These are phyloP conservation scores for Gracilaria domingensis DNA, from an alignment of 23 red algal genomes.

Conservation along the genomic window DNA sequence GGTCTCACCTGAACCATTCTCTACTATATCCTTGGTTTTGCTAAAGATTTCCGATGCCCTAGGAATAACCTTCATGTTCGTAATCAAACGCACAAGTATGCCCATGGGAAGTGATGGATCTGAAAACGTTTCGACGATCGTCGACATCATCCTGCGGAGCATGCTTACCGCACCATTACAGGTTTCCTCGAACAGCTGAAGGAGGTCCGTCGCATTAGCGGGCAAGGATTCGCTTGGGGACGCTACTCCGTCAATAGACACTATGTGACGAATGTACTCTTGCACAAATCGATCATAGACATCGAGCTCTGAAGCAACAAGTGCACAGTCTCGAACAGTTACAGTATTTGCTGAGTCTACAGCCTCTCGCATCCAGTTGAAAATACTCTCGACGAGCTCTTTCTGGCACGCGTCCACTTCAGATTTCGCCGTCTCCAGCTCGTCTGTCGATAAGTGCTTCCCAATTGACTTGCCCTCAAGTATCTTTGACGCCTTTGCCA, in stretches of 20 bases:
- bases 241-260: conserved; percentile 22
- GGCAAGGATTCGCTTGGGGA: neutral
- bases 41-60: neutral
- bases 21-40: neutral
- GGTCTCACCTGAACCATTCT: neutral
- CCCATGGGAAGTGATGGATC: conserved; percentile 37
- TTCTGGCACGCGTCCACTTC: conserved; percentile 40
- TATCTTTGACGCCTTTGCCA: conserved; percentile 42
- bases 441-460: conserved; percentile 22
- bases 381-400: conserved; percentile 46
- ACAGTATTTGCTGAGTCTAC: conserved; percentile 28
- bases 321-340: conserved; percentile 54
- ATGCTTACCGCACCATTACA: conserved; percentile 23
- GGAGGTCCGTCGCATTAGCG: neutral
- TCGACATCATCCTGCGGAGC: conserved; percentile 31
- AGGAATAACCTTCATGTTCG: conserved; percentile 43
- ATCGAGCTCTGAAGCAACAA: conserved; percentile 47
- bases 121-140: conserved; percentile 33
- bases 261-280: conserved; percentile 36
- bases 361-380: conserved; percentile 61
- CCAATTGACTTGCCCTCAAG: neutral
- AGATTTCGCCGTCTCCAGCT: conserved; percentile 9
- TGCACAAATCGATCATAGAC: conserved; percentile 48
- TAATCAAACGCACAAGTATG: conserved; percentile 30
- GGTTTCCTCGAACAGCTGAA: conserved; percentile 21